Percentiles rank a stretch among this genome's conserved stretches.
phyloP scores from a whole-genome alignment of 257 asterid genomes.

The Solanum megistacrolobum region DNA sequence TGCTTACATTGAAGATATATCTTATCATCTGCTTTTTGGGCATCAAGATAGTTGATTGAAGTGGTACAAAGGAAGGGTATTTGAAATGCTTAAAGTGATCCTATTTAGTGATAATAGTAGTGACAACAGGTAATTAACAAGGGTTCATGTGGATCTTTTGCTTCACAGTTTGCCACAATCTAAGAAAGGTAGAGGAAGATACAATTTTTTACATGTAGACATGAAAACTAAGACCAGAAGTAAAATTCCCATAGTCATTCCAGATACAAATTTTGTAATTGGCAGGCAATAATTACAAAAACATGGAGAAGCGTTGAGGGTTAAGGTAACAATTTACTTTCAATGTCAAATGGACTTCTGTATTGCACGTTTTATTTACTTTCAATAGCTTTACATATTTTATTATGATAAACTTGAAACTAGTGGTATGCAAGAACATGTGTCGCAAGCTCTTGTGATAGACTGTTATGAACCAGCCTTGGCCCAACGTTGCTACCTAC shows the following conservation, averaged over 20 bases:
- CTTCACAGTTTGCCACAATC: neutral
- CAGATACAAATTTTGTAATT: neutral
- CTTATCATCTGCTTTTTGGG: neutral
- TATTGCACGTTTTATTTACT: neutral
- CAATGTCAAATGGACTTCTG: neutral
- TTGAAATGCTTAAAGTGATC: neutral
- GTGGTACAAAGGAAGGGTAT: neutral
- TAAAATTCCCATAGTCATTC: neutral
- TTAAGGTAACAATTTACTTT: neutral
- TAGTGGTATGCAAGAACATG: neutral
- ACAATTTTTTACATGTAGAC: neutral
- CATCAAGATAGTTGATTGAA: neutral
- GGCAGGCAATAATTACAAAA: neutral
- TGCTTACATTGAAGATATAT: neutral
- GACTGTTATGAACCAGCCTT: neutral
- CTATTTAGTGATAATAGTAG: neutral
- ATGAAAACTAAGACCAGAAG: neutral
- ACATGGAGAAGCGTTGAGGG: neutral
- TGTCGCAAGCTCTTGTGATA: neutral
- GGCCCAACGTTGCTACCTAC: neutral
- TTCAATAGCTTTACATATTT: neutral
- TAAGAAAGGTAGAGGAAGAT: neutral
- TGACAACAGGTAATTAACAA: neutral
- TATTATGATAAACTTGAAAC: neutral
- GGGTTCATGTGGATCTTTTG: neutral